phyloP scores from a whole-genome alignment of 257 asterid species.

The Marsdenia floribunda region DNA sequence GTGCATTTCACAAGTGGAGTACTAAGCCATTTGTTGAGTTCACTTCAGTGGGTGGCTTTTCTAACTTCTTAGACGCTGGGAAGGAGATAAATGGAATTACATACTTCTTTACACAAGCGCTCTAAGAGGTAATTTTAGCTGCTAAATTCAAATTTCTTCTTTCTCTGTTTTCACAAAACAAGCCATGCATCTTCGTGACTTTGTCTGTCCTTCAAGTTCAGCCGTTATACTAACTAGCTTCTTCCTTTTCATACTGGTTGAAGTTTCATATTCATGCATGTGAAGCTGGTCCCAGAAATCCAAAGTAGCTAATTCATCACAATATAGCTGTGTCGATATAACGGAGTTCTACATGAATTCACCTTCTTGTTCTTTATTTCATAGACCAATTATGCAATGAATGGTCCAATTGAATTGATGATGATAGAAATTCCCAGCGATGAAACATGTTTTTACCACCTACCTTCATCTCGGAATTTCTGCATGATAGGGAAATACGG shows the following conservation, averaged over 20 bases:
- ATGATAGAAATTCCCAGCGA: background rate
- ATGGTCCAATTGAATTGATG: background rate
- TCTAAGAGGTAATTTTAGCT: conserved; percentile 19
- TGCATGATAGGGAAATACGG: background rate
- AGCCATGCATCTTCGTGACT: background rate
- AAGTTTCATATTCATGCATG: conserved; percentile 1
- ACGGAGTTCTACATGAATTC: background rate
- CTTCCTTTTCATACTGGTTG: background rate
- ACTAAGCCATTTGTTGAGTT: conserved; percentile 12
- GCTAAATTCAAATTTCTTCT: background rate
- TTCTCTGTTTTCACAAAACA: conserved; percentile 2
- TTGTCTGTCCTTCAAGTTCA: background rate
- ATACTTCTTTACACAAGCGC: conserved; percentile 14
- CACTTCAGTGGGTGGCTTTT: conserved; percentile 5
- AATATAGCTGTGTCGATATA: background rate
- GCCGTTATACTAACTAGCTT: background rate
- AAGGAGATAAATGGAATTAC: conserved; percentile 16
- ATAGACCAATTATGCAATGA: no score
- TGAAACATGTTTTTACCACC: background rate
- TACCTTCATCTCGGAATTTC: background rate
- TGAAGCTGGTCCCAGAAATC: no score
- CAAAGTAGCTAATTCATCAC: no score
- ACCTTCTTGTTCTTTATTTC: background rate
- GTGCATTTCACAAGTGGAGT: conserved; percentile 26
- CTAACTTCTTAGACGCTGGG: conserved; percentile 5